These are phyloP conservation scores for Nidula niveotomentosa DNA, from an alignment of 1,284 basidiomycete species.

Conservation along the genomic window DNA sequence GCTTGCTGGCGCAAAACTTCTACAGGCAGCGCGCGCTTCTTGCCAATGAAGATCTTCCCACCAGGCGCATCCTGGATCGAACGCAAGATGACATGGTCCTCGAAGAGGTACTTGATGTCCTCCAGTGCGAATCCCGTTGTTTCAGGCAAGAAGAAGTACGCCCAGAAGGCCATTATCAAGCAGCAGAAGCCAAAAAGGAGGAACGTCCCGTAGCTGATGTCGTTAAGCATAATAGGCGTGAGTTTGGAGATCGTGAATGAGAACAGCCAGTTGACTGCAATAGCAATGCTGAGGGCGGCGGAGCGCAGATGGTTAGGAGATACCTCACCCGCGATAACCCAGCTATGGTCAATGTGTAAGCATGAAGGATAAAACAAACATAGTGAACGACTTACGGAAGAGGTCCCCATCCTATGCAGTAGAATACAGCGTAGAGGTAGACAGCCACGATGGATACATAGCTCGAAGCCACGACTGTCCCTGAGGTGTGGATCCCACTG, in stretches of 20 bases:
- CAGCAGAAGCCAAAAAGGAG: conserved; percentile 48
- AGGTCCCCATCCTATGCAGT: conserved; percentile 41
- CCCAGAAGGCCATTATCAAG: conserved; percentile 42
- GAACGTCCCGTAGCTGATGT: conserved; percentile 50
- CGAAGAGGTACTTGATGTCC: conserved; percentile 46
- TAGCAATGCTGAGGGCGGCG: conserved; percentile 38
- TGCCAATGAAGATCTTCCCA: conserved; percentile 36
- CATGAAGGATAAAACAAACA: conserved; percentile 1
- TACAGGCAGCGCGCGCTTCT: conserved; percentile 6
- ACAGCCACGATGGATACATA: conserved; percentile 49
- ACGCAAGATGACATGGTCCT: conserved; percentile 36
- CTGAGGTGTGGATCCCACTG: conserved; percentile 33
- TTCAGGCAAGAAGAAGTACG: conserved; percentile 44
- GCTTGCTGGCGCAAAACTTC: background rate
- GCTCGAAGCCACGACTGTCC: conserved; percentile 36
- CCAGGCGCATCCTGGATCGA: conserved; percentile 46
- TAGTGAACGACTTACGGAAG: conserved; percentile 15
- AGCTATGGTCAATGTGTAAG: conserved; percentile 16
- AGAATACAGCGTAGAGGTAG: conserved; percentile 48
- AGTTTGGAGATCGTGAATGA: conserved; percentile 47
- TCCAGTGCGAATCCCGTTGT: conserved; percentile 45
- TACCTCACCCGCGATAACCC: conserved; percentile 48
- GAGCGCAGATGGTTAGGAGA: conserved; percentile 48
- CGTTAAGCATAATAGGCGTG: conserved; percentile 49
- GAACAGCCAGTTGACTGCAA: conserved; percentile 48